A percentile compares a stretch with the other conserved stretches of the same genome.
Evolutionary conservation across 805 yeast genomes (phyloP).

Genomic region (Lachancea meyersii): DNA sequence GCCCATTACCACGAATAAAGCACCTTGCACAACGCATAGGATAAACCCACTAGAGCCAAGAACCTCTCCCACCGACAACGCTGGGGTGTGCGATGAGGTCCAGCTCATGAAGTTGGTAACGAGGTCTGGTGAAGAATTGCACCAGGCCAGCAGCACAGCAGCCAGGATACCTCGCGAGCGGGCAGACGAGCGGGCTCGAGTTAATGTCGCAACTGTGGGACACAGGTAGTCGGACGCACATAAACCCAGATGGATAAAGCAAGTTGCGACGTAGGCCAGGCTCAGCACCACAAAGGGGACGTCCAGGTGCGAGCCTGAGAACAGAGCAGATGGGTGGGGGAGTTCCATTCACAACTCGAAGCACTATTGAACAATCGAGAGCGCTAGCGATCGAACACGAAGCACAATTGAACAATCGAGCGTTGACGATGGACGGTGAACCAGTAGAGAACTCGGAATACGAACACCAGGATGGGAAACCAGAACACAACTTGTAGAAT

Average conservation of each 20-base stretch:
- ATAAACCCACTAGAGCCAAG: conserved; percentile 35
- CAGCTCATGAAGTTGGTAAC: conserved; percentile 34
- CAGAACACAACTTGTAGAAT: too few relatives aligned
- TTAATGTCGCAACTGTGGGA: conserved; percentile 30
- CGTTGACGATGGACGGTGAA: too few relatives aligned
- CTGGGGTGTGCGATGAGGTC: conserved; percentile 26
- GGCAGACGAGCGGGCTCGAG: conserved; percentile 14
- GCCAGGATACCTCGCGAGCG: conserved; percentile 20
- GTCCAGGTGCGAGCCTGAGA: conserved; percentile 18
- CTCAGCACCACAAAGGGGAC: conserved; percentile 22
- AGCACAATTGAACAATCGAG: too few relatives aligned
- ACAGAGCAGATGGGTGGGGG: conserved; percentile 27
- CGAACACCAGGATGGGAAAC: too few relatives aligned
- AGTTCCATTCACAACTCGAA: conserved; percentile 8
- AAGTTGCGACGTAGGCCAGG: conserved; percentile 21
- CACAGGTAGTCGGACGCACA: conserved; percentile 34
- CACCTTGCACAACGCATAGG: conserved; percentile 32
- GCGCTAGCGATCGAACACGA: too few relatives aligned
- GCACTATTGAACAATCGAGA: not conserved
- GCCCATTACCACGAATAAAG: conserved; percentile 28
- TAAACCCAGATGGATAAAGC: conserved; percentile 30
- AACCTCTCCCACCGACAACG: conserved; percentile 33
- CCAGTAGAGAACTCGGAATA: too few relatives aligned
- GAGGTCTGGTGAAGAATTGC: conserved; percentile 35
- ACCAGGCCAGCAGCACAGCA: conserved; percentile 33